Evolutionary conservation across 2,329 filamentous ascomycete genomes (phyloP), one percentile per base, ranked within the genome.

Genomic region (Plenodomus biglobosus): DNA sequence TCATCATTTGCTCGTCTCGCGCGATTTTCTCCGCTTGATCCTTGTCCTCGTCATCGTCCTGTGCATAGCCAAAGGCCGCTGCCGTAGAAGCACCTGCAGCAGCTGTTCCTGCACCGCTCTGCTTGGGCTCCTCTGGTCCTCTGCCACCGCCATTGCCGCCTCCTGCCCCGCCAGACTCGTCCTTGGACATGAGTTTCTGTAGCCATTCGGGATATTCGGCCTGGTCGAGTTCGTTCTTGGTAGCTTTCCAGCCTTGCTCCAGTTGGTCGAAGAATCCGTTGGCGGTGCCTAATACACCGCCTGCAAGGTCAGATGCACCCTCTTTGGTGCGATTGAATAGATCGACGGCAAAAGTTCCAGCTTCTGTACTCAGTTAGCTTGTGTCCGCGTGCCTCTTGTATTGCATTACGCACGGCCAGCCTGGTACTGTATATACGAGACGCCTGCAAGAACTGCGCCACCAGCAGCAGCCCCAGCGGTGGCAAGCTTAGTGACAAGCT

Each of bases 1-100:
- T 80, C 94, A 99, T 99, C 92, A 99, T 99, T 73, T 99, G 94
- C 69, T 99, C 94, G 64, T 99, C 94, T 63, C 85, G 85, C 16
- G 90, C 89, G 40, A 81, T 79, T 65, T 88, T 84, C 46, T 86
- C 83, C 17, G 76, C 78, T 8, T 79, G 76, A 46, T 85, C 78
- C 55, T 86, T 83, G 30, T 92, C 79, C 2, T 84, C 82, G 48
- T 86, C 79, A 18, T 90, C 85, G 1, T 85, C 81, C 47, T 85
- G 78, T 17, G 88, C 83, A 62, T 92, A 87, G 32, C 87, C 90
- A 68, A 95, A 90, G 0, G 89, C 90, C 15, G 87, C 83, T 24
- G 85, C 89, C 27, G 87, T 85, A 21, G 86, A 87, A 50, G 76
- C 82, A 24, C 84, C 90, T n/a, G 82, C 85, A 15, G 80, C 85